These are phyloP conservation scores for Vitis hybrid DNA, from an alignment of 177 flowering plant species.

Conservation along the genomic window DNA sequence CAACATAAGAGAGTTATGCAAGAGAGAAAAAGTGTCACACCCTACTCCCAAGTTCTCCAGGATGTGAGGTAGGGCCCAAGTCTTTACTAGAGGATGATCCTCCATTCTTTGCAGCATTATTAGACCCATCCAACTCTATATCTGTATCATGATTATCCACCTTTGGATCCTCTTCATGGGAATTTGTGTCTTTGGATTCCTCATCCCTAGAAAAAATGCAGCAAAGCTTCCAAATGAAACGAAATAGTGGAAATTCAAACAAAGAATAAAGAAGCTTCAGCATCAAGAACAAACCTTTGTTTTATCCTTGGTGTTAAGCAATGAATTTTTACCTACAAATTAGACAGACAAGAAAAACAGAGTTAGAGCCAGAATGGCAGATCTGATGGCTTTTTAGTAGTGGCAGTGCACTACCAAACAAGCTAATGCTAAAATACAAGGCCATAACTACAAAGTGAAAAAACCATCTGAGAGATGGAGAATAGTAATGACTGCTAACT, in stretches of 20 bases:
- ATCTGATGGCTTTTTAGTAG: too few species aligned
- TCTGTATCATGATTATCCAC: conserved; percentile 35
- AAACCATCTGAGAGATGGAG: too few species aligned
- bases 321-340: conserved; percentile 48
- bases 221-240: conserved; percentile 5
- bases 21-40: conserved; percentile 26
- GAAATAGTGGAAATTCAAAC: conserved; percentile 1
- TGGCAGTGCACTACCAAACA: too few species aligned
- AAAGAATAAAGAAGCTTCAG: not conserved
- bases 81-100: conserved; percentile 51
- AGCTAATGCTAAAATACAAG: too few species aligned
- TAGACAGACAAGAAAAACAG: conserved; percentile 8
- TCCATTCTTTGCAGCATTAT: conserved; percentile 27
- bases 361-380: not conserved
- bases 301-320: conserved; percentile 48
- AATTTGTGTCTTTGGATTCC: conserved; percentile 28
- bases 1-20: not conserved
- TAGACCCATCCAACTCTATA: conserved; percentile 51
- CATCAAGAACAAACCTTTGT: conserved; percentile 26
- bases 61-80: conserved; percentile 27
- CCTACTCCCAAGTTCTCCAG: conserved; percentile 48
- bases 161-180: conserved; percentile 30
- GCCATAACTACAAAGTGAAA: too few species aligned
- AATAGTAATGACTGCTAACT: too few species aligned
- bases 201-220: conserved; percentile 40